These are phyloP conservation scores for Gynostemma pentaphyllum DNA, from an alignment of 306 rosid genomes.

Conservation along the genomic window DNA sequence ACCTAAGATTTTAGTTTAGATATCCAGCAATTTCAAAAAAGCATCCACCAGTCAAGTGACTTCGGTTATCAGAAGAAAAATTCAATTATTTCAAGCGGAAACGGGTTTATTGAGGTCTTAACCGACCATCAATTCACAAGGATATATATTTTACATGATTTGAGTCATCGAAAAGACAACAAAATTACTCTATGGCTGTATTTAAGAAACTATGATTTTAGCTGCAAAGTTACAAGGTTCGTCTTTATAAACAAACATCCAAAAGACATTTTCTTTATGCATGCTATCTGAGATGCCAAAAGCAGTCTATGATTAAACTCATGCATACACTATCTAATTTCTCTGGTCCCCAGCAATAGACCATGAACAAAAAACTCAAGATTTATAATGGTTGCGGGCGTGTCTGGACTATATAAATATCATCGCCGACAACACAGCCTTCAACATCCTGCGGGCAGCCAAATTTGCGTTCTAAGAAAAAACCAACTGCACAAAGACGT, in stretches of 20 bases:
- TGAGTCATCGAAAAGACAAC: neutral
- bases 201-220: neutral
- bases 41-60: too few relatives aligned
- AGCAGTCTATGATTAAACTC: neutral
- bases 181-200: neutral
- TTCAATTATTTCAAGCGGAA: too few relatives aligned
- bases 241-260: neutral
- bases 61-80: too few relatives aligned
- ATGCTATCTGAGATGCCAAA: neutral
- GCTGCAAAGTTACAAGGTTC: neutral
- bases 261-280: neutral
- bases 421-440: conserved; percentile 82
- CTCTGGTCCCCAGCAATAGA: neutral
- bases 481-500: conserved; percentile 80
- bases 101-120: neutral
- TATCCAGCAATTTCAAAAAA: too few relatives aligned
- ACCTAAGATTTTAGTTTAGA: too few relatives aligned
- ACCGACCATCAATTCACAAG: too few relatives aligned
- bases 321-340: neutral
- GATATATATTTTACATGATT: neutral
- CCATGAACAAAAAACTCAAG: neutral
- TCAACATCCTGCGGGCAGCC: conserved; percentile 87
- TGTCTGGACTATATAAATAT: conserved; percentile 75
- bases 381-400: conserved; percentile 72
- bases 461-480: conserved; percentile 74